phyloP scores from a whole-genome alignment of 164 flowering plant species.

The Kalanchoe fedtschenkoi region DNA sequence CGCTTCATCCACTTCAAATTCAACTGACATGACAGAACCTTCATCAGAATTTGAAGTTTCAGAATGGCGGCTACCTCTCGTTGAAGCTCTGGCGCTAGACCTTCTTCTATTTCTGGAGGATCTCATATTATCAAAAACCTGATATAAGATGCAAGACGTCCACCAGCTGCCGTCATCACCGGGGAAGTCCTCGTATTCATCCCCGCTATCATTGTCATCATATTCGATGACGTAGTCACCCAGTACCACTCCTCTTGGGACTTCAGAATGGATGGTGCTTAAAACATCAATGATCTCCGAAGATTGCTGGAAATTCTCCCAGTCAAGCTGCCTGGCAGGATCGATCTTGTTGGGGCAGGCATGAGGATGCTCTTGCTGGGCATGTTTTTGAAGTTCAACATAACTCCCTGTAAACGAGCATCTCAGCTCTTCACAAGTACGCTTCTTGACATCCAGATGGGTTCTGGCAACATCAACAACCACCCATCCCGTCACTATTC shows the following conservation, averaged over 20 bases:
- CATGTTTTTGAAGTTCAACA: constrained; percentile 63
- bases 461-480: constrained; percentile 52
- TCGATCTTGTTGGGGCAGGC: constrained; percentile 79
- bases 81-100: constrained; percentile 41
- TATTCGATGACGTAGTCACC: constrained; percentile 97
- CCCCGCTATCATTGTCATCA: constrained; percentile 66
- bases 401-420: constrained; percentile 59
- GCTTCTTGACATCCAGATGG: constrained; percentile 48
- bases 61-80: constrained; percentile 51
- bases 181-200: constrained; percentile 79
- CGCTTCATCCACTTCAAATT: constrained; percentile 51
- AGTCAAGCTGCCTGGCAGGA: constrained; percentile 82
- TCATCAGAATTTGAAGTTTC: constrained; percentile 78
- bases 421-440: constrained; percentile 64
- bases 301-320: constrained; percentile 95
- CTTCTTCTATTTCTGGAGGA: constrained; percentile 76
- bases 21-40: constrained; percentile 68
- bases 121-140: constrained; percentile 78
- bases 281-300: constrained; percentile 87
- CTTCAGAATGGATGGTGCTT: constrained; percentile 86
- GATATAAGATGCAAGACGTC: constrained; percentile 86
- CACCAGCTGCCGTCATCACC: constrained; percentile 89
- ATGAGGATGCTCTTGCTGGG: constrained; percentile 66
- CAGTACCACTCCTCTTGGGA: constrained; percentile 82
- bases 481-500: constrained; percentile 87